Evolutionary conservation across 257 asterid genomes (phyloP), one percentile per base, ranked within the genome.

Genomic region (Salvia rosmarinus): DNA sequence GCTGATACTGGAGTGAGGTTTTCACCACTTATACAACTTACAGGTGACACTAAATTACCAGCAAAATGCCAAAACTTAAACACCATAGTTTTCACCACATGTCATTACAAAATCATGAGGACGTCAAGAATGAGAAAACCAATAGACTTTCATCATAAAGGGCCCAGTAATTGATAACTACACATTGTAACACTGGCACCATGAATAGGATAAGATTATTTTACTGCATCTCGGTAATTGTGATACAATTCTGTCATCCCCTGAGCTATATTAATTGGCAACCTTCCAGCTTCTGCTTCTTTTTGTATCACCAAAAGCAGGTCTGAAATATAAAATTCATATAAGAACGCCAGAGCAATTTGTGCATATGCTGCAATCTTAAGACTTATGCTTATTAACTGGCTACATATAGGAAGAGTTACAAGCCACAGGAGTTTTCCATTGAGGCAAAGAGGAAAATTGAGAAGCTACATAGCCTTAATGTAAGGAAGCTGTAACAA

Each of bases 141-240:
- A 13, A 46, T 14, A 57, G 67, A 76, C 43, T 42, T 10, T 39
- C 8, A 46, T 66, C 70, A 62, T 34, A 14, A 46, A 72, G 43
- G 44, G 49, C 63, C 17, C 14, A 10, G 49, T 47, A 9, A 9
- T 60, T 62, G 11, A 37, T 47, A 52, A 52, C 72, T 56, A 71
- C 63, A 23, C 43, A 43, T 40, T 17, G 50, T 17, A 61, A 61
- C 14, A 64, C 20, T 44, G 50, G 68, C 73, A 74, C 49, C 30
- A 79, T 69, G 66, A 75, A 72, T 57, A 66, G 75, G 81, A 81
- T 81, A 80, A 73, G 74, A 83, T 79, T 70, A 71, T 75, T 77
- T 84, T 86, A 92, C 97, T 66, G 98, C 97, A 73, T 87, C 84
- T 77, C 87, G 88, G 82, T 93, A 93, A 79, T 85, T 93, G 77